These are phyloP conservation scores for Heliamphora exappendiculata DNA, from an alignment of 148 eudicot species.

Conservation along the genomic window DNA sequence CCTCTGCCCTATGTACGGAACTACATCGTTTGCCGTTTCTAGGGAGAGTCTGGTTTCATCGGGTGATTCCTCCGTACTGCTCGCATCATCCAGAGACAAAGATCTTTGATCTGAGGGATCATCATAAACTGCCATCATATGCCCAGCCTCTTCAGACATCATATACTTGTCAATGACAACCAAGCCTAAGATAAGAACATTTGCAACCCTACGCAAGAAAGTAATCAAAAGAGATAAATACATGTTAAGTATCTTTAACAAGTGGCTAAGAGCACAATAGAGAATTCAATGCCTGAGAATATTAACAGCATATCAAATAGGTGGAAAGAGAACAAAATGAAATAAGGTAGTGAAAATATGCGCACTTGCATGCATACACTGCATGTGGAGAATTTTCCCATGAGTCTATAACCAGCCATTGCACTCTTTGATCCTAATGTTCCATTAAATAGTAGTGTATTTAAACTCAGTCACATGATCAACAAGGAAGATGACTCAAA, in stretches of 20 bases:
- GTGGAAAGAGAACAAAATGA: no score
- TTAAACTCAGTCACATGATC: not conserved
- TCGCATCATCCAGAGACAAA: conserved; percentile 65
- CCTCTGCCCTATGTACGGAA: conserved; percentile 82
- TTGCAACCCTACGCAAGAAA: conserved; percentile 5
- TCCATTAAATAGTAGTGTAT: no score
- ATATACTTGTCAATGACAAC: conserved; percentile 20
- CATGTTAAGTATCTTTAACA: not conserved
- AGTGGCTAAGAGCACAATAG: not conserved
- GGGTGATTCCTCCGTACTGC: conserved; percentile 79
- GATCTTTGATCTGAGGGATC: conserved; percentile 83
- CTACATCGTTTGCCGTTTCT: conserved; percentile 49
- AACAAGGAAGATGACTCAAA: not conserved
- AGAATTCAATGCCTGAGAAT: no score
- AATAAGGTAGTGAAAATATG: no score
- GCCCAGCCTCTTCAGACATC: conserved; percentile 55
- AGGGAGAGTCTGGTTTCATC: conserved; percentile 55
- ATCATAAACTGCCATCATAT: conserved; percentile 56
- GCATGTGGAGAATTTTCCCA: not conserved
- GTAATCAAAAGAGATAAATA: not conserved
- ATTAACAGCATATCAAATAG: no score
- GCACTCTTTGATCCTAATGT: no score
- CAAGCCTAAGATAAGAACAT: conserved; percentile 6
- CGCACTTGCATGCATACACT: not conserved
- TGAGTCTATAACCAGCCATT: not conserved